Percentiles rank a stretch among this genome's conserved stretches.
Conservation (phyloP, 768 basidiomycete species). For the Chalciporus piperatus region DNA sequence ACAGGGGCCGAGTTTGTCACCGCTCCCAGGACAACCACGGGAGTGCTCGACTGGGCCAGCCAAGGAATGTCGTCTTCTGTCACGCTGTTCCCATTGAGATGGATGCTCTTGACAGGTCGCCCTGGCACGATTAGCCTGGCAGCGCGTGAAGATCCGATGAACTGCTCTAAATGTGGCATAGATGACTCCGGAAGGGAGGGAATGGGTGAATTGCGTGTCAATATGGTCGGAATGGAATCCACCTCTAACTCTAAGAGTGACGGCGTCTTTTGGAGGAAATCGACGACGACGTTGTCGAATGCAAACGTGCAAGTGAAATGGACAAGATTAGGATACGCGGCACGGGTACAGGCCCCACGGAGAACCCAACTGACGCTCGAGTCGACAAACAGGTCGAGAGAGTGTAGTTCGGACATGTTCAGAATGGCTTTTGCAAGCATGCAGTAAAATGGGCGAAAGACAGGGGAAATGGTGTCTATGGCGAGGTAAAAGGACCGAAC, state of each 20-base stretch:
- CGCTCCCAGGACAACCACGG: constrained; percentile 55
- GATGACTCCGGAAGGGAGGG: constrained; percentile 30
- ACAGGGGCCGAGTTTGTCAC: constrained; percentile 58
- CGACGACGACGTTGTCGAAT: constrained; percentile 54
- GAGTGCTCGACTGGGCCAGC: constrained; percentile 48
- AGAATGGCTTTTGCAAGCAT: constrained; percentile 51
- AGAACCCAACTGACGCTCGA: constrained; percentile 55
- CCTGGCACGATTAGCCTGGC: constrained; percentile 60
- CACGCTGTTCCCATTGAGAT: constrained; percentile 60
- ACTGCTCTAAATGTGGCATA: constrained; percentile 48
- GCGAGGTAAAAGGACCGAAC: constrained; percentile 64
- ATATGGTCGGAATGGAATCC: constrained; percentile 33
- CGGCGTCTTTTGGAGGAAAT: constrained; percentile 57
- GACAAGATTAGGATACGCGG: constrained; percentile 46
- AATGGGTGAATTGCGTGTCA: constrained; percentile 20
- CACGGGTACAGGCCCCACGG: constrained; percentile 21
- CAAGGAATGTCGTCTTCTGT: constrained; percentile 52
- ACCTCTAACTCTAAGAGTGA: constrained; percentile 59
- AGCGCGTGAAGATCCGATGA: constrained; percentile 58
- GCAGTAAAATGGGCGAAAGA: constrained; percentile 47
- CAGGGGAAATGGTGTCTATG: constrained; percentile 38
- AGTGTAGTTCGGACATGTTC: constrained; percentile 58
- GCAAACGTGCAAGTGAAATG: constrained; percentile 61
- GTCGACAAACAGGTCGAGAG: constrained; percentile 50
- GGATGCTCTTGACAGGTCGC: constrained; percentile 61